Base-by-base conservation (phyloP, 23 red algal genomes). In the Agarophyton chilense region DNA sequence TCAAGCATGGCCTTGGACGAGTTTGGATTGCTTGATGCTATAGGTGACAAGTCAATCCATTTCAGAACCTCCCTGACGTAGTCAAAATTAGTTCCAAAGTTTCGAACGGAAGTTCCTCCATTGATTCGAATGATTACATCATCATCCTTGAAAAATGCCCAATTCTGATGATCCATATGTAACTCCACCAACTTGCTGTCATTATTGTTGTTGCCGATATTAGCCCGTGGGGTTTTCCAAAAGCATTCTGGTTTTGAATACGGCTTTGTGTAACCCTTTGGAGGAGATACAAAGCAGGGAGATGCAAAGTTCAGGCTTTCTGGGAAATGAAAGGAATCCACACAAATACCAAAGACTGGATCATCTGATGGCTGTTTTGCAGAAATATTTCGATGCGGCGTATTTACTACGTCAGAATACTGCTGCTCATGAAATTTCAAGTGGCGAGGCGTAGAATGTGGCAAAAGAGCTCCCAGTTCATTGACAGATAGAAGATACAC, bases 211-310 rank as follows among this genome's bases (percentile, higher is more conserved):
- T 57, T 61, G 31, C 77, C 77, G 0, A 81, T 42, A 10, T 57
- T 62, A 12, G 77, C 53, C 13, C 53, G 22, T 6, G 77, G 77
- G 6, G 57, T 81, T 34, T 42, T 13, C 77, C 77, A 81, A n/a
- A 81, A 45, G 34, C 36, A 72, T 32, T 44, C 39, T 33, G 77
- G 77, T 24, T 61, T 34, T 19, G 24, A 14, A 10, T 55, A 53
- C 12, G 77, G 77, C 18, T 31, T 47, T 13, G 25, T 63, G 77
- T 81, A 81, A 6, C 35, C 52, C 8, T 26, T 39, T 55, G 53
- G 77, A 5, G 77, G 13, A 34, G 22, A 39, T 22, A 81, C 77
- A 62, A 60, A 81, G 24, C 77, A 81, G 25, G 77, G 45, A 61
- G 56, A 61, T 24, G 25, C 56, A 1, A 61, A 5, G 4, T 61